Base-by-base conservation (phyloP, 73 alveolate species). In the Paramecium tetraurelia region DNA sequence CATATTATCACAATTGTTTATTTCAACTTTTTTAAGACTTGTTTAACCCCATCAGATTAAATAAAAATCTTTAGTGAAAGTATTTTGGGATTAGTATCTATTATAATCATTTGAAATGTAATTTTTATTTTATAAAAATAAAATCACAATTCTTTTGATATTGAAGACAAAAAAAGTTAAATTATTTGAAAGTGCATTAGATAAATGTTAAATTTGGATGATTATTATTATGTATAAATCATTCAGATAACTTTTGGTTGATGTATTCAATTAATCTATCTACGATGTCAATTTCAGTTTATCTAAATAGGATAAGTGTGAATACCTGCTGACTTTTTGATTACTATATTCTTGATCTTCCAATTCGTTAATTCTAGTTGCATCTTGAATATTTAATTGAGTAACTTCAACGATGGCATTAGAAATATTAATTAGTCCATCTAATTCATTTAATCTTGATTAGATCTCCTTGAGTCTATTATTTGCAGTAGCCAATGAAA, bases 331-430 rank as follows among this genome's bases (percentile, higher is more conserved):
- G 9, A 80, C 70, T 80, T 80, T 80, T 80, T 80, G 27, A 24
- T 80, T 46, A 16, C 57, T 48, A 22, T 22, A 80, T 80, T 80
- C 90, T 33, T 41, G 9, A 46, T 22, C 70, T 24, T 48, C 75
- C 21, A n/a, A 41, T 22, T 40, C 43, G 7, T 35, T 43, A 18
- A 44, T 27, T 44, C 33, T 43, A 7, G 35, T 43, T 22, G 71
- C 38, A 46, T 80, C 90, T 31, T 22, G 21, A 7, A 80, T 40
- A 46, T 80, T 80, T 21, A 46, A 21, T 46, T 80, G 4, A 44
- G 90, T 80, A 14, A 80, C 90, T 80, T 80, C 90, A 80, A 80
- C 90, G 24, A 80, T 33, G 5, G 90, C 90, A 80, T 80, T 80
- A 24, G 90, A 80, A 41, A 80, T 80, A 41, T 80, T 80, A 35